phyloP scores from a whole-genome alignment of 345 rosid genomes.

The Pelargonium nanum region DNA sequence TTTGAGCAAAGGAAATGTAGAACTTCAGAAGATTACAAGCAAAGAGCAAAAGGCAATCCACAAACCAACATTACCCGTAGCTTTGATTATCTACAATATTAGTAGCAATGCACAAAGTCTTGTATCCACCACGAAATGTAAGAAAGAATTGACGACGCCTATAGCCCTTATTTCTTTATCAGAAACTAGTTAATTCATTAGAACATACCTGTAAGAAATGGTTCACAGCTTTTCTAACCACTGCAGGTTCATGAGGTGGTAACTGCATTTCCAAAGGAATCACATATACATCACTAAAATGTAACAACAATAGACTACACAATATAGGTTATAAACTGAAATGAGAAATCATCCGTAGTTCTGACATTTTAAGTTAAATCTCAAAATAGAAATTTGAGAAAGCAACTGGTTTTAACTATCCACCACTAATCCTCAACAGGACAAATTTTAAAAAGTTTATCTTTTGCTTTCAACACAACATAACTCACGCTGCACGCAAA shows the following conservation, averaged over 20 bases:
- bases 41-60: neutral
- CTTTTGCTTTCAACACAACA: neutral
- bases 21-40: neutral
- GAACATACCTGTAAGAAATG: conserved; percentile 79
- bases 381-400: too few relatives aligned
- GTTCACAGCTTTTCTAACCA: conserved; percentile 81
- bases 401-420: too few relatives aligned
- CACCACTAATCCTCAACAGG: too few relatives aligned
- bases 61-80: neutral
- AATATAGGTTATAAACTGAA: neutral
- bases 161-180: neutral
- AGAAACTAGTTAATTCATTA: conserved; percentile 4
- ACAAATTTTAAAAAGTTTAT: too few relatives aligned
- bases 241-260: conserved; percentile 85
- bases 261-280: conserved; percentile 39
- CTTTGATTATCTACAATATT: neutral
- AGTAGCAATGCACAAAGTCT: neutral
- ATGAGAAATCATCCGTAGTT: too few relatives aligned
- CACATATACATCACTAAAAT: neutral
- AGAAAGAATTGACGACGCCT: neutral
- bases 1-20: too few relatives aligned
- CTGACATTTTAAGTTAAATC: too few relatives aligned
- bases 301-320: neutral
- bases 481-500: neutral
- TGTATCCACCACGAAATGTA: neutral